Evolutionary conservation across 306 rosid genomes (phyloP).

Genomic region (Morella rubra): DNA sequence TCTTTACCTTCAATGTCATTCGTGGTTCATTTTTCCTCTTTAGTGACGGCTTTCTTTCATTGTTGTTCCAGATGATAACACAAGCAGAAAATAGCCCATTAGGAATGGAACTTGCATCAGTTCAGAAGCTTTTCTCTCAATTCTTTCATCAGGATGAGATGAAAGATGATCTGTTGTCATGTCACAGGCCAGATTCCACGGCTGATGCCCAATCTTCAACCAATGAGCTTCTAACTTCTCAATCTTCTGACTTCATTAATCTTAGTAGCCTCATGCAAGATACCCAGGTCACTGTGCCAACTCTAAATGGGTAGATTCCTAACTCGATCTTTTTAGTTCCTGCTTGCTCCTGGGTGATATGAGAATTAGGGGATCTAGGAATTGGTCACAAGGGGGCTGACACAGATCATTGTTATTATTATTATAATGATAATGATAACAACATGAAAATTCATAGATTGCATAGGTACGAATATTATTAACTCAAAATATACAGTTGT

Average conservation of each 20-base stretch:
- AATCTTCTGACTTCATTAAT: conserved; percentile 56
- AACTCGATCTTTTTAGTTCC: not conserved
- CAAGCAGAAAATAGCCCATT: conserved; percentile 51
- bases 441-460: not conserved
- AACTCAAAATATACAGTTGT: not conserved
- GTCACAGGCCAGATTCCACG: conserved; percentile 17
- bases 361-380: not conserved
- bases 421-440: too few species aligned
- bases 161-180: conserved; percentile 25
- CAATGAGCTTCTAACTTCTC: conserved; percentile 28
- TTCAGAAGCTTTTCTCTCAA: conserved; percentile 63
- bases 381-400: not conserved
- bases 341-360: not conserved
- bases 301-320: conserved; percentile 74
- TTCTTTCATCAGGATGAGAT: conserved; percentile 42
- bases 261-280: conserved; percentile 71
- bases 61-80: conserved; percentile 53
- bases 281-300: conserved; percentile 70
- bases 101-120: conserved; percentile 55
- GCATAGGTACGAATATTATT: not conserved
- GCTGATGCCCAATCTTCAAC: conserved; percentile 22
- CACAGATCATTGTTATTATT: not conserved
- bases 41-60: conserved; percentile 7
- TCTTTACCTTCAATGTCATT: not conserved
- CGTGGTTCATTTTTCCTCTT: conserved; percentile 11